Evolutionary conservation across 2,329 filamentous ascomycete genomes (phyloP).

Genomic region (Dothiorella sarmentorum): DNA sequence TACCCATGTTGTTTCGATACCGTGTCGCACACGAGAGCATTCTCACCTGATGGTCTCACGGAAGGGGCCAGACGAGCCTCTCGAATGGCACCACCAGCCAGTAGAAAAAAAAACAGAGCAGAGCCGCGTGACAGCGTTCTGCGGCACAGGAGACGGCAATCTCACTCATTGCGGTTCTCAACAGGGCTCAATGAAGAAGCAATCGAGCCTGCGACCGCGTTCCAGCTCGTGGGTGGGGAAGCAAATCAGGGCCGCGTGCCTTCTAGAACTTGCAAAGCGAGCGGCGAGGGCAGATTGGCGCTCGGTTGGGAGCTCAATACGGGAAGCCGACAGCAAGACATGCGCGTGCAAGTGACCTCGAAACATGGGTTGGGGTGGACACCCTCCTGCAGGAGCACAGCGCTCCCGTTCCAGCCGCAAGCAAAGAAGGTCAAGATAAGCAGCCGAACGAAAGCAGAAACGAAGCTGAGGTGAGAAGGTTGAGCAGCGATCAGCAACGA

Average conservation of each 20-base stretch:
- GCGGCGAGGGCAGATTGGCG: not conserved
- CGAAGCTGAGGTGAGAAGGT: not conserved
- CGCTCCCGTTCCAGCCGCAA: not conserved
- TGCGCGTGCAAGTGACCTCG: not conserved
- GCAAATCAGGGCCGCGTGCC: not conserved
- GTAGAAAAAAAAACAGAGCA: not conserved
- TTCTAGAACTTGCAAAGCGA: conserved; percentile 4
- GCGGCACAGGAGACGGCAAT: conserved; percentile 11
- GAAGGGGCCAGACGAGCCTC: conserved; percentile 6
- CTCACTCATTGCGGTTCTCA: conserved; percentile 4
- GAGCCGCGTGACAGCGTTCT: not conserved
- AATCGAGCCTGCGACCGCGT: conserved; percentile 1
- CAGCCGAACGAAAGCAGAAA: conserved; percentile 1
- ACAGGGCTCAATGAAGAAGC: not conserved
- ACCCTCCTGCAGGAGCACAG: too few species aligned
- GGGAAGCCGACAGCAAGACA: not conserved
- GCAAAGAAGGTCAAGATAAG: not conserved
- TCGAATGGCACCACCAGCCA: conserved; percentile 6
- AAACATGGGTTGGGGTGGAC: not conserved
- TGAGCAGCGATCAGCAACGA: not conserved
- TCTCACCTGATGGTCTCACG: conserved; percentile 19
- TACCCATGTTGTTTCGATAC: not conserved
- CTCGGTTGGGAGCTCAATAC: not conserved
- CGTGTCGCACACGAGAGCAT: conserved; percentile 1
- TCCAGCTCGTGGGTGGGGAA: not conserved